Conservation (phyloP, 495 filamentous ascomycete genomes). For the Corynascus novoguineensis region DNA sequence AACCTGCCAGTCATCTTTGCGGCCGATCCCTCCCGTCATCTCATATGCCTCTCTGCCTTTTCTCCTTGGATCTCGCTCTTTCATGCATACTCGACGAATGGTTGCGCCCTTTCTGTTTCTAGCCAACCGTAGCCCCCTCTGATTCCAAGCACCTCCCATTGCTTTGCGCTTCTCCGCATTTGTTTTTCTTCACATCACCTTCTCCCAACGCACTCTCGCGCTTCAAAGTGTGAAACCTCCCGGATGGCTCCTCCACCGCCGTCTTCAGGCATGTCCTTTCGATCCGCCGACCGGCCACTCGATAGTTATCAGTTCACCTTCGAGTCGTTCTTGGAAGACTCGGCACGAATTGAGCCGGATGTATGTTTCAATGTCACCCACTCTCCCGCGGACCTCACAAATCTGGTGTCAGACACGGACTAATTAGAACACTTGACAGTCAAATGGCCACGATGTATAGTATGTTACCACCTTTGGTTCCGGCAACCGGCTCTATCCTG, state of each 20-base stretch:
- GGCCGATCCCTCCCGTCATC: neutral
- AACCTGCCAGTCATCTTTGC: neutral
- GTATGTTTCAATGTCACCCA: slow-evolving; percentile 19
- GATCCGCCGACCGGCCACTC: slow-evolving; percentile 10
- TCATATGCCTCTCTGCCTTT: neutral
- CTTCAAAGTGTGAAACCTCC: neutral
- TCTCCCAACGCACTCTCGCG: neutral
- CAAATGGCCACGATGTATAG: slow-evolving; percentile 18
- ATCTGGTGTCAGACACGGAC: neutral
- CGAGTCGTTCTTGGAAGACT: slow-evolving; percentile 27
- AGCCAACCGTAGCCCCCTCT: neutral
- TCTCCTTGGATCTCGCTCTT: neutral
- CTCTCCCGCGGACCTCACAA: neutral
- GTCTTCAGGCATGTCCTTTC: slow-evolving; percentile 4
- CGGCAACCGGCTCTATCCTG: too few relatives aligned
- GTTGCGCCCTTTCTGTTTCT: neutral
- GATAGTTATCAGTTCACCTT: slow-evolving; percentile 33
- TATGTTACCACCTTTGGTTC: neutral
- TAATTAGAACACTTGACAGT: neutral
- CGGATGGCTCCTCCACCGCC: neutral
- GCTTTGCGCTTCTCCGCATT: neutral
- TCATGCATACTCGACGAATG: neutral
- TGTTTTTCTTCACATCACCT: neutral
- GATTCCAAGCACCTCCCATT: neutral
- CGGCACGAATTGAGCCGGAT: slow-evolving; percentile 28